A percentile compares a stretch with the other conserved stretches of the same genome.
Conservation (phyloP, 164 flowering plant species). For the Malania oleifera region DNA sequence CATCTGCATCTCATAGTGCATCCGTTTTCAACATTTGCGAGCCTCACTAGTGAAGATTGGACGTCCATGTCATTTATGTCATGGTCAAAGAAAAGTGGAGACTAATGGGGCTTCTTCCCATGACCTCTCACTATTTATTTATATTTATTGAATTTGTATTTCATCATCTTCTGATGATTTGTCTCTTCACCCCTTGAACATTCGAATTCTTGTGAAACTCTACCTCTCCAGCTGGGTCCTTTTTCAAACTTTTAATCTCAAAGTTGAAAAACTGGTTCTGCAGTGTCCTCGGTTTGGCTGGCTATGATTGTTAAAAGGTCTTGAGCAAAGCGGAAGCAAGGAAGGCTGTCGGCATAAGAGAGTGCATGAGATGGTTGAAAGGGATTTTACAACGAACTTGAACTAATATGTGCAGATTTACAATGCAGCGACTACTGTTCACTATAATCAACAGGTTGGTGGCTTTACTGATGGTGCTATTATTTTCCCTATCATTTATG, state of each 20-base stretch:
- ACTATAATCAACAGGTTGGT: constrained; percentile 19
- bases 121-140: constrained; percentile 3
- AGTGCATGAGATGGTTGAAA: constrained; percentile 22
- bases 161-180: constrained; percentile 29
- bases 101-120: constrained; percentile 12
- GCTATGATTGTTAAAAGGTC: constrained; percentile 24
- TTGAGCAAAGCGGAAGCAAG: constrained; percentile 25
- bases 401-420: constrained; percentile 16
- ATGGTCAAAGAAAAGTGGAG: constrained; percentile 42
- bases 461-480: background rate
- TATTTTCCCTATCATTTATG: background rate
- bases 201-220: constrained; percentile 10
- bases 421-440: constrained; percentile 10
- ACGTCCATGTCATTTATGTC: constrained; percentile 23
- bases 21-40: constrained; percentile 7
- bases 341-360: constrained; percentile 24
- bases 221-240: constrained; percentile 16
- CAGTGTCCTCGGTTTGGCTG: constrained; percentile 10
- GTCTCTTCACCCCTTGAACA: constrained; percentile 21
- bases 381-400: constrained; percentile 23
- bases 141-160: constrained; percentile 2
- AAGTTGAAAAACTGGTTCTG: constrained; percentile 9
- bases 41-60: constrained; percentile 25
- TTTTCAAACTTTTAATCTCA: background rate
- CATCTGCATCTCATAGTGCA: constrained; percentile 8